These are phyloP conservation scores for Tripidium arundinaceum DNA, from an alignment of 202 grass and related monocot species.

Conservation along the genomic window DNA sequence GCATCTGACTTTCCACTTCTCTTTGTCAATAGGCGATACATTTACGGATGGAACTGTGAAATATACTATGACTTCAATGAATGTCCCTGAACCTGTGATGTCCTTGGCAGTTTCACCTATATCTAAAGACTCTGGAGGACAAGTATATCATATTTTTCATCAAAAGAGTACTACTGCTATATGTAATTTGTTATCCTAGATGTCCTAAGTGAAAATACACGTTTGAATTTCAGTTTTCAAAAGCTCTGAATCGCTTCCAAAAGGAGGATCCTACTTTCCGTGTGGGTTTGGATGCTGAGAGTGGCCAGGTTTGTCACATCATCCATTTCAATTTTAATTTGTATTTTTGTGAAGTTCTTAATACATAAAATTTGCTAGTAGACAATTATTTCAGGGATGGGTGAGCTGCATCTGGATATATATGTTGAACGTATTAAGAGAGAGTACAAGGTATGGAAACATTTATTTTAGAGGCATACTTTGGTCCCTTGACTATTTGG, in stretches of 20 bases:
- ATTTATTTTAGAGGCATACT: not conserved
- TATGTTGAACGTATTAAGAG: constrained; percentile 95
- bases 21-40: constrained; percentile 80
- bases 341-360: no score
- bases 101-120: constrained; percentile 92
- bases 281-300: constrained; percentile 91
- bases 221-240: constrained; percentile 77
- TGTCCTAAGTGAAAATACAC: constrained; percentile 32
- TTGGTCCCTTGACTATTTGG: not conserved
- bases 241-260: constrained; percentile 95
- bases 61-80: constrained; percentile 99
- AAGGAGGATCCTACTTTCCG: constrained; percentile 97
- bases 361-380: no score
- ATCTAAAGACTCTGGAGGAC: constrained; percentile 99
- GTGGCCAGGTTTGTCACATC: constrained; percentile 66
- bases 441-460: constrained; percentile 77
- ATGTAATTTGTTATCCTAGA: constrained; percentile 10
- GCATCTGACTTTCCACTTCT: constrained; percentile 3
- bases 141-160: constrained; percentile 53
- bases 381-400: constrained; percentile 99
- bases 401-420: constrained; percentile 97
- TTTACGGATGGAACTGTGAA: constrained; percentile 93
- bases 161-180: constrained; percentile 16
- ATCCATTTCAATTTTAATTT: not conserved
- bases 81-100: constrained; percentile 99